Evolutionary conservation across 169 alveolate species (phyloP).

Genomic region (Plasmodium coatneyi): DNA sequence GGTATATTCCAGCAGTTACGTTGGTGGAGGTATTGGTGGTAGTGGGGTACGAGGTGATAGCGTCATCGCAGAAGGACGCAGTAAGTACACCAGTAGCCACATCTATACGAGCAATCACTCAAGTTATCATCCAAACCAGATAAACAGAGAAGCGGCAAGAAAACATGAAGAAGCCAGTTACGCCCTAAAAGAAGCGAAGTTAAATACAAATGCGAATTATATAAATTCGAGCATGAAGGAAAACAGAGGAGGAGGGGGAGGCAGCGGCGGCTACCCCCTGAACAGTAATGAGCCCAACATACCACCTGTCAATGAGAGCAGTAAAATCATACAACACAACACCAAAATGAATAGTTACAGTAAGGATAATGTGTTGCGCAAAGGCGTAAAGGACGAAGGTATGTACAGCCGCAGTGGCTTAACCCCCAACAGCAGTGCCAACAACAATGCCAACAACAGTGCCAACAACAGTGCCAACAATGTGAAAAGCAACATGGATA

Average conservation of each 20-base stretch:
- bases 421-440: neutral
- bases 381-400: constrained; percentile 34
- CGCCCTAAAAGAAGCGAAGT: constrained; percentile 31
- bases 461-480: neutral
- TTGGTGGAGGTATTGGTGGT: neutral
- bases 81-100: neutral
- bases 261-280: neutral
- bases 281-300: neutral
- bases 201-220: constrained; percentile 39
- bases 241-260: constrained; percentile 1
- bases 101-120: neutral
- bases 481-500: neutral
- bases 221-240: constrained; percentile 19
- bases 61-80: neutral
- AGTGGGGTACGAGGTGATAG: neutral
- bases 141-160: constrained; percentile 6
- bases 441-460: too few relatives aligned
- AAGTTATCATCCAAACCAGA: neutral
- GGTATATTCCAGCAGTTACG: neutral
- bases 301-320: constrained; percentile 19
- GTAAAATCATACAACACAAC: neutral
- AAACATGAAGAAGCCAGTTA: neutral
- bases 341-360: constrained; percentile 16
- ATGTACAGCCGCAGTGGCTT: neutral
- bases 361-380: constrained; percentile 31